Evolutionary conservation across 345 rosid species (phyloP), one percentile per base, ranked within the genome.

Genomic region (Corymbia maculata): DNA sequence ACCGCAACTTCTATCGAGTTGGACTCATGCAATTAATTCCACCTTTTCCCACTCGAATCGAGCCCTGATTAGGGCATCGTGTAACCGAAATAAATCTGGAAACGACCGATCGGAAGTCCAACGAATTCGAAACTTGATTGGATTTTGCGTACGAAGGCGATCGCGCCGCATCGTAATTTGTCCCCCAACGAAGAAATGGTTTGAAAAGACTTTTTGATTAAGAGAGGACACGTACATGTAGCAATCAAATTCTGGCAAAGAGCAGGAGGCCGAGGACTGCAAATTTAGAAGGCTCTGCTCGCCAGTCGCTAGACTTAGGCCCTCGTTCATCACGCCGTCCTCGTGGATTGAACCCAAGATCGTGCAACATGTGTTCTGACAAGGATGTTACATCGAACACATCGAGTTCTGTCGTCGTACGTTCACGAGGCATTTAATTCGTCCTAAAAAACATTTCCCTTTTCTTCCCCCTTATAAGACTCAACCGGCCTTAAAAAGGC

Each of bases 221-320:
- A 19, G 28, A 0, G 14, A 32, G 6, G 61, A 55, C 6, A 28
- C 8, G 61, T 55, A 9, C 28, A 0, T 0, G 11, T 75, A 75
- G 49, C 26, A 19, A 75, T 5, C 68, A 6, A 21, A 42, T 75
- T 19, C 2, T 14, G 16, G 49, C 82, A 44, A 44, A 6, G 49
- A 19, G 1, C 45, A 21, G 26, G 47, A 9, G 19, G 82, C 6
- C 6, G 49, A 75, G 84, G 42, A 75, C 42, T 19, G 84, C 15
- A 42, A 42, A 75, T 75, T 75, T 7, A 1, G 10, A 2, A 19
- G 49, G 6, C 42, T 13, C 84, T 6, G 49, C 13, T 19, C 6
- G 49, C 42, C 1, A 7, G 24, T 19, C 6, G 49, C 42, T 1
- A 7, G 24, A 28, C 24, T 55, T 1, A 2, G 0, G 28, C 5